Conservation (phyloP, 306 rosid species). For the Alnus rubra region DNA sequence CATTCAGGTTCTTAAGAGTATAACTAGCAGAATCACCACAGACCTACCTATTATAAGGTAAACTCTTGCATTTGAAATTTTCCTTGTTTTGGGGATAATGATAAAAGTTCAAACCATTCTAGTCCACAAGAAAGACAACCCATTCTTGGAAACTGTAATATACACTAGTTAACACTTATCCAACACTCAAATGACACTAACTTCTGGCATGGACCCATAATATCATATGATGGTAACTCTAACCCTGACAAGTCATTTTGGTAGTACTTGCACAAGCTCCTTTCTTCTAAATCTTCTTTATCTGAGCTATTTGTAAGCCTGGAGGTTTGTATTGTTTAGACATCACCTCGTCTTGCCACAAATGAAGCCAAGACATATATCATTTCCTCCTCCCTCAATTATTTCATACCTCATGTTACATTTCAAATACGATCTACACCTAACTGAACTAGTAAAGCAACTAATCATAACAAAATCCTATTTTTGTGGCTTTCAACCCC, state of each 20-base stretch:
- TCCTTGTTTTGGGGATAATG: background rate
- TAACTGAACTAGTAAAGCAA: background rate
- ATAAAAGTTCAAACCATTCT: background rate
- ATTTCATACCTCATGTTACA: background rate
- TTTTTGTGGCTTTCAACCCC: background rate
- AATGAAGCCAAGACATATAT: constrained; percentile 1
- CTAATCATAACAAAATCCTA: background rate
- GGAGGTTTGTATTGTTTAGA: background rate
- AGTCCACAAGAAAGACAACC: background rate
- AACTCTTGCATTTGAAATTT: background rate
- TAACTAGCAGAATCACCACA: background rate
- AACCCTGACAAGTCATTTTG: background rate
- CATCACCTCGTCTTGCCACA: background rate
- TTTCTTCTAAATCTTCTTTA: background rate
- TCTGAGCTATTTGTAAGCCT: background rate
- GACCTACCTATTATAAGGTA: background rate
- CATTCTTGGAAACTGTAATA: background rate
- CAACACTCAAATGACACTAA: background rate
- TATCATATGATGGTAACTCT: background rate
- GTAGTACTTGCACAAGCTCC: background rate
- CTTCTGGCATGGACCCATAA: background rate
- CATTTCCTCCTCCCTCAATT: background rate
- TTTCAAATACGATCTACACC: background rate
- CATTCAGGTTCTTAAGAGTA: background rate
- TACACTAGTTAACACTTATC: background rate